These are phyloP conservation scores for Penicillium freii DNA, from an alignment of 2,329 filamentous ascomycete species.

Conservation along the genomic window DNA sequence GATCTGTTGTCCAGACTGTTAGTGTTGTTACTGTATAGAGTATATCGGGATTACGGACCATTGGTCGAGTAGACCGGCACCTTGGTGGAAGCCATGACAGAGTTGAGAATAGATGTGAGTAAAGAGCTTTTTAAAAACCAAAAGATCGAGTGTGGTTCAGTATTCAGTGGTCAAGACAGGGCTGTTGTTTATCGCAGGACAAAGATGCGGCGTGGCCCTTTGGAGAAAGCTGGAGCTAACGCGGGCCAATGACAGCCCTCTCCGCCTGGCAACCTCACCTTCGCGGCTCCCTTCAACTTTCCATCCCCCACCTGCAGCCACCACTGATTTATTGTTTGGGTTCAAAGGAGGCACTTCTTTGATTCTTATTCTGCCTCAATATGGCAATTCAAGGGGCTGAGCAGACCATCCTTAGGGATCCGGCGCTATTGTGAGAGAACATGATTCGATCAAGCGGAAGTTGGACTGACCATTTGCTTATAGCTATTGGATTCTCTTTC, in stretches of 20 bases:
- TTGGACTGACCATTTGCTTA: conserved; percentile 16
- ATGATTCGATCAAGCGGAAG: conserved; percentile 5
- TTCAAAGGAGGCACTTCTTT: not conserved
- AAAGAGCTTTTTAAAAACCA: not conserved
- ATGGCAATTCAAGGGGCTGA: conserved; percentile 80
- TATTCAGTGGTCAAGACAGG: not conserved
- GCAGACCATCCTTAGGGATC: conserved; percentile 98
- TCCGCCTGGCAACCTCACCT: conserved; percentile 19
- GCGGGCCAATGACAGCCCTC: conserved; percentile 24
- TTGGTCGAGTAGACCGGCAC: conserved; percentile 47
- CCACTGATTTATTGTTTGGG: not conserved
- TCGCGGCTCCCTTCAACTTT: conserved; percentile 14
- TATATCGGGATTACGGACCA: conserved; percentile 34
- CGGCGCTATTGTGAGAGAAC: conserved; percentile 81
- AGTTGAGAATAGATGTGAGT: not conserved
- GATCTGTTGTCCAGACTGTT: conserved; percentile 56
- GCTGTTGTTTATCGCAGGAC: conserved; percentile 17
- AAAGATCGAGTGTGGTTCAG: not conserved
- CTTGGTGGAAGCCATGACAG: conserved; percentile 33
- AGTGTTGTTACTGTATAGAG: conserved; percentile 8
- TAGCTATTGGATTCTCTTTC: conserved; percentile 98
- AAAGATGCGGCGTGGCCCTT: conserved; percentile 41
- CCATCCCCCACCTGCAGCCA: conserved; percentile 16
- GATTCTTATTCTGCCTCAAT: conserved; percentile 24
- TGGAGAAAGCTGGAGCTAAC: conserved; percentile 27